Evolutionary conservation across 805 yeast species (phyloP).

Genomic region (Cyberlindnera misumaiensis): DNA sequence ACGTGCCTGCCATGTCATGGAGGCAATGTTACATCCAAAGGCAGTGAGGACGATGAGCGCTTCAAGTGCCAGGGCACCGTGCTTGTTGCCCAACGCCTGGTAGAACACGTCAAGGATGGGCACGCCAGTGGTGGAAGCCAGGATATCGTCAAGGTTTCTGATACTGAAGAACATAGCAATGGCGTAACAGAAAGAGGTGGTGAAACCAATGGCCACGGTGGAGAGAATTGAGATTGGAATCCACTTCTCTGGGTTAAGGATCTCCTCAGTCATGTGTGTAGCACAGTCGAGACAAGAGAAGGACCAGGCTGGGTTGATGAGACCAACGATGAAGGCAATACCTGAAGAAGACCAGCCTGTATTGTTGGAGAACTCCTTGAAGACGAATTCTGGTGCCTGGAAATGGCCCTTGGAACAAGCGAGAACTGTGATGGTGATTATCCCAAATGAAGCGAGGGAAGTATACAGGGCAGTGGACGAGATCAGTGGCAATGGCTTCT

Average conservation of each 20-base stretch:
- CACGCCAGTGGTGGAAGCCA: conserved; percentile 44
- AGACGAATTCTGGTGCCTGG: conserved; percentile 46
- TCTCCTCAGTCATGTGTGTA: conserved; percentile 67
- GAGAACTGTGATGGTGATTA: conserved; percentile 47
- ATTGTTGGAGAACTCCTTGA: conserved; percentile 43
- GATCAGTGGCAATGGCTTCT: conserved; percentile 42
- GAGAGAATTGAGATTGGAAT: conserved; percentile 58
- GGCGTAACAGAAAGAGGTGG: conserved; percentile 48
- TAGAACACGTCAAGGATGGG: conserved; percentile 59
- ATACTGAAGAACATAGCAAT: conserved; percentile 56
- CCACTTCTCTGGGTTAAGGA: conserved; percentile 41
- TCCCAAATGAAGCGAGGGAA: conserved; percentile 44
- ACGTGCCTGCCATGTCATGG: conserved; percentile 65
- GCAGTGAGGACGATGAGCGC: conserved; percentile 46
- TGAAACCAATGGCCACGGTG: conserved; percentile 58
- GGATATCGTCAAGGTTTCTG: conserved; percentile 41
- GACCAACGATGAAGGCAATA: conserved; percentile 62
- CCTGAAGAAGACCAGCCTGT: conserved; percentile 58
- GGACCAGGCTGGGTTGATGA: conserved; percentile 65
- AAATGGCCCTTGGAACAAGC: conserved; percentile 46
- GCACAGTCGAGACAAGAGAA: conserved; percentile 66
- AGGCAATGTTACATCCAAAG: conserved; percentile 50
- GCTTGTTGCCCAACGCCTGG: conserved; percentile 46
- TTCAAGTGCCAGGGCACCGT: conserved; percentile 49
- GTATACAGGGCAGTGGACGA: conserved; percentile 44